Conservation (phyloP, 1,284 basidiomycete species). For the Papiliotrema fonsecae region DNA sequence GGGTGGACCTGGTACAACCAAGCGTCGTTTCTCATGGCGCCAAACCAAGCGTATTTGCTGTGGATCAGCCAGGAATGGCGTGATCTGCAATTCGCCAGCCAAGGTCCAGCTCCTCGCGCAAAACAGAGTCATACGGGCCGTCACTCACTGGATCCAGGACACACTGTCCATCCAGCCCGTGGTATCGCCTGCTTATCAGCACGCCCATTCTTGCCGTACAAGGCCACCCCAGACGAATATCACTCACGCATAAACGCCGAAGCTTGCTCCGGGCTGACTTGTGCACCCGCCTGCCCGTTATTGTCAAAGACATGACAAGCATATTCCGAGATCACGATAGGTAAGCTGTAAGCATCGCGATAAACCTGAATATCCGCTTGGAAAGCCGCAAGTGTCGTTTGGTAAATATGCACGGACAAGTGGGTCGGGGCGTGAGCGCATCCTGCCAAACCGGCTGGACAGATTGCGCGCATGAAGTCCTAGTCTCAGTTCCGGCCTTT, state of each 20-base stretch:
- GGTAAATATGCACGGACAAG: slow-evolving; percentile 18
- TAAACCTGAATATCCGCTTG: slow-evolving; percentile 6
- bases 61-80: background rate
- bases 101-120: too few relatives aligned
- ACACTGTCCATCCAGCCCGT: slow-evolving; percentile 29
- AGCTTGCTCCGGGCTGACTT: slow-evolving; percentile 4
- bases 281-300: background rate
- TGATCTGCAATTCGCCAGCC: background rate
- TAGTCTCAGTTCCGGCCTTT: too few relatives aligned
- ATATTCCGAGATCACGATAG: slow-evolving; percentile 12
- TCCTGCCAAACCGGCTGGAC: slow-evolving; percentile 10
- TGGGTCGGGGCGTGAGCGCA: slow-evolving; percentile 18
- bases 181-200: slow-evolving; percentile 6
- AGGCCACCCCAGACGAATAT: background rate
- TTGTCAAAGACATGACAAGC: slow-evolving; percentile 13
- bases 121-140: too few relatives aligned
- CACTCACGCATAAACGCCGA: slow-evolving; percentile 13
- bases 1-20: slow-evolving; percentile 31
- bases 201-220: too few relatives aligned
- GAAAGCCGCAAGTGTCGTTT: slow-evolving; percentile 10
- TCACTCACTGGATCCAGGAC: slow-evolving; percentile 20
- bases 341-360: slow-evolving; percentile 11
- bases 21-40: slow-evolving; percentile 11
- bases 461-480: slow-evolving; percentile 20
- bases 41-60: slow-evolving; percentile 29